A percentile compares a stretch with the other conserved stretches of the same genome.
phyloP scores from a whole-genome alignment of 2,329 filamentous ascomycete species.

The Mycosphaerella arachidis region DNA sequence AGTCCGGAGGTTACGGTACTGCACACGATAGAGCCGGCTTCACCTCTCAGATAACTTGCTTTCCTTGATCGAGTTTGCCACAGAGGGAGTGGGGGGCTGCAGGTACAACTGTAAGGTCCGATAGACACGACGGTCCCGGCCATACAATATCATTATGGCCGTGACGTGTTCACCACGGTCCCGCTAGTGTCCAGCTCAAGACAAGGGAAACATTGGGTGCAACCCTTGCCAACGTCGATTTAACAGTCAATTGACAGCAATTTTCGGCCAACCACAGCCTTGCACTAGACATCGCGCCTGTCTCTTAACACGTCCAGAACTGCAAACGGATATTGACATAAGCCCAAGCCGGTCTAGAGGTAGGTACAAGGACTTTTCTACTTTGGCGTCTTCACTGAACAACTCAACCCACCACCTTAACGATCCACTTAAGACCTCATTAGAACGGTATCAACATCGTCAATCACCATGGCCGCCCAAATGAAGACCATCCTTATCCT shows the following conservation, averaged over 20 bases:
- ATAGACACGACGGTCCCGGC: background rate
- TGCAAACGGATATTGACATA: background rate
- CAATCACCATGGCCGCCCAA: slow-evolving; percentile 12
- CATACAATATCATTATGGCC: background rate
- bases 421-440: no score
- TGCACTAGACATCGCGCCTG: no score
- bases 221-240: no score
- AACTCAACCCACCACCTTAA: background rate
- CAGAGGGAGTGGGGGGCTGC: background rate
- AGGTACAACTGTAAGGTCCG: background rate
- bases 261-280: no score
- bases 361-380: background rate
- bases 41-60: background rate
- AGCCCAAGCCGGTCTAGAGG: background rate
- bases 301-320: background rate
- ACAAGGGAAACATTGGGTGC: no score
- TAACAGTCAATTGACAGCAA: no score
- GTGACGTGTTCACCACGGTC: background rate
- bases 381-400: background rate
- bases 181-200: no score
- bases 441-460: background rate
- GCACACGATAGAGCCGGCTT: background rate
- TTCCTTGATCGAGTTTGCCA: background rate
- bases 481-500: slow-evolving; percentile 41
- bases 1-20: background rate